Evolutionary conservation across 1,284 basidiomycete species (phyloP).

Genomic region (Tylopilus sp.): DNA sequence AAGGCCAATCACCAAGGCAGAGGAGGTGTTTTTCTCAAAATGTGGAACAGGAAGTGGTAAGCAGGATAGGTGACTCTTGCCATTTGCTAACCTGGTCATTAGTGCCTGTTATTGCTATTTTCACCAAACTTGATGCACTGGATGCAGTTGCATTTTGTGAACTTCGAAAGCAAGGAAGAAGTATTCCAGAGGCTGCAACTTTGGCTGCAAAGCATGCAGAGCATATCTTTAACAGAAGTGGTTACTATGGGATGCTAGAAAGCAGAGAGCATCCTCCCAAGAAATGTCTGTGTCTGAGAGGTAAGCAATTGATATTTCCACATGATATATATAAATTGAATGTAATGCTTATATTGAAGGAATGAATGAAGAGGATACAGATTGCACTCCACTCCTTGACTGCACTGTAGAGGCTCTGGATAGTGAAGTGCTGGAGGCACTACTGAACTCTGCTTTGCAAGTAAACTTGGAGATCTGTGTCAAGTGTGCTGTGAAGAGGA

Average conservation of each 20-base stretch:
- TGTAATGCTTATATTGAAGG: neutral
- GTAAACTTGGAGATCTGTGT: neutral
- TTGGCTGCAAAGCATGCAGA: neutral
- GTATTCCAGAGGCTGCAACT: no score
- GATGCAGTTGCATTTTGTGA: no score
- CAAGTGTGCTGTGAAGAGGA: neutral
- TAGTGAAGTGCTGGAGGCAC: neutral
- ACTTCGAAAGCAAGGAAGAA: no score
- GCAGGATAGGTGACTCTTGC: neutral
- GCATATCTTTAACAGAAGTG: neutral
- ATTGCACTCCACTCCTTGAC: neutral
- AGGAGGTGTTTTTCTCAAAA: no score
- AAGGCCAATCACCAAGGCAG: neutral
- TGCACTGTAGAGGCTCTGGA: neutral
- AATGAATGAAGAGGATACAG: neutral
- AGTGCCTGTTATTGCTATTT: no score
- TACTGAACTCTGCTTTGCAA: neutral
- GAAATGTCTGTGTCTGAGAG: neutral
- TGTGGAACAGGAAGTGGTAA: no score
- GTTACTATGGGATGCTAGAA: constrained; percentile 1
- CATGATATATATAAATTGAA: neutral
- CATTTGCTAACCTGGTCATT: no score
- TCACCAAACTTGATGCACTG: no score
- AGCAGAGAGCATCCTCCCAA: neutral
- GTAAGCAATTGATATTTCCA: neutral